A percentile compares a stretch with the other conserved stretches of the same genome.
These are phyloP conservation scores for Isoetes taiwanensis DNA, from an alignment of 75 land plant genomes.

Conservation along the genomic window DNA sequence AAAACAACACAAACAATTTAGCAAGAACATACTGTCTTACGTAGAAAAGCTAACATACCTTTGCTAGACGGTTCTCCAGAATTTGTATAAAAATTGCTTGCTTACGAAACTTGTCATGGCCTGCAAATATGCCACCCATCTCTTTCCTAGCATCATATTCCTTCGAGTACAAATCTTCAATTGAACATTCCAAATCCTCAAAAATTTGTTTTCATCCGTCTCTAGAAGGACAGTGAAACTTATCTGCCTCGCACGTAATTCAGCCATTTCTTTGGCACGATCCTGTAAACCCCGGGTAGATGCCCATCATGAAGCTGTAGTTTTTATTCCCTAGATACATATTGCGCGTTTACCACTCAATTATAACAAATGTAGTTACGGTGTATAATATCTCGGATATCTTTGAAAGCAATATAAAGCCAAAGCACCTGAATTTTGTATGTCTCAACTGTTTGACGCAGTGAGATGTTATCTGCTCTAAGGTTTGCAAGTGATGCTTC, in stretches of 20 bases:
- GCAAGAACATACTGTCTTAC: not conserved
- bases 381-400: not conserved
- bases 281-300: not conserved
- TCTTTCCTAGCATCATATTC: not conserved
- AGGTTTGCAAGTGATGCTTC: constrained; percentile 3
- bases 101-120: not conserved
- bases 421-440: not conserved
- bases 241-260: not conserved
- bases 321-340: not conserved
- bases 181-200: not conserved
- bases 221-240: not conserved
- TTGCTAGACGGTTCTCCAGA: not conserved
- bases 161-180: not conserved
- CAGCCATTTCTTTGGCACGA: not conserved
- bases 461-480: not conserved
- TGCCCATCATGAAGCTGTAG: not conserved
- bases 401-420: not conserved
- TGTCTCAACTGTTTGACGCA: not conserved
- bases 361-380: no score
- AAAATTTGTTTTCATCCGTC: not conserved
- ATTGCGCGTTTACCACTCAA: no score
- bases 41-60: not conserved
- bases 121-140: not conserved
- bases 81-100: not conserved
- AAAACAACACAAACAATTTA: not conserved